Conservation (phyloP, 768 basidiomycete species). For the Phanerochaete sordida region DNA sequence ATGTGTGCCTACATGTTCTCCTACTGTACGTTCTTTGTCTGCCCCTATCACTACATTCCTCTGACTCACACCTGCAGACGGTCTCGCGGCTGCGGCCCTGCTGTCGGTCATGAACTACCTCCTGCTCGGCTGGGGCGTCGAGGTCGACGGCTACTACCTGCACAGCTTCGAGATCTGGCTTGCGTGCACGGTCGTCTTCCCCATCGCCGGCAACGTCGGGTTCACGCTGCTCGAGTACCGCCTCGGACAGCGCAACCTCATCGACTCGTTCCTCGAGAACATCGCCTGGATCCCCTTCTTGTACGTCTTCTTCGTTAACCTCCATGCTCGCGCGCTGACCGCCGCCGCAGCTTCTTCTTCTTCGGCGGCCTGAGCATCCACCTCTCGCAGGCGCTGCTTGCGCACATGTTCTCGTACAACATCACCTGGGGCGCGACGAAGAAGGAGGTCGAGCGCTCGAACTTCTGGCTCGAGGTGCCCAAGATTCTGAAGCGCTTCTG, state of each 20-base stretch:
- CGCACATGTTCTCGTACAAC: constrained; percentile 57
- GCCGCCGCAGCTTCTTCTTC: constrained; percentile 43
- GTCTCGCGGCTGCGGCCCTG: constrained; percentile 58
- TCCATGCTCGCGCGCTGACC: background rate
- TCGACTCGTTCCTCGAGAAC: constrained; percentile 54
- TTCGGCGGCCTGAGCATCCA: constrained; percentile 57
- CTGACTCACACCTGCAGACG: constrained; percentile 31
- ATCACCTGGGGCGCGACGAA: constrained; percentile 57
- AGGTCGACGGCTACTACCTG: constrained; percentile 69
- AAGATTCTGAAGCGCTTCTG: constrained; percentile 80
- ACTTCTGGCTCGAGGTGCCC: constrained; percentile 90
- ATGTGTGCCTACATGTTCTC: constrained; percentile 67
- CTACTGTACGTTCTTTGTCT: constrained; percentile 31
- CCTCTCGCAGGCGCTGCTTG: constrained; percentile 47
- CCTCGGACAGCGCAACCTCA: constrained; percentile 51
- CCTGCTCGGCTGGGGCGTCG: constrained; percentile 51
- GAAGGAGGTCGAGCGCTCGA: constrained; percentile 85
- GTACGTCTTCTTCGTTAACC: constrained; percentile 38
- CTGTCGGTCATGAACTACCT: constrained; percentile 71
- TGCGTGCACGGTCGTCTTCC: constrained; percentile 68
- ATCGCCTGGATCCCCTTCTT: constrained; percentile 72
- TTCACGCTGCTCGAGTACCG: constrained; percentile 70
- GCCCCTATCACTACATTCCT: too few relatives aligned
- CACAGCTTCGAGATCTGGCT: constrained; percentile 74
- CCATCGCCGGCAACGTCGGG: constrained; percentile 63